These are phyloP conservation scores for Orbilia quercus DNA, from an alignment of 2,329 filamentous ascomycete species.

Conservation along the genomic window DNA sequence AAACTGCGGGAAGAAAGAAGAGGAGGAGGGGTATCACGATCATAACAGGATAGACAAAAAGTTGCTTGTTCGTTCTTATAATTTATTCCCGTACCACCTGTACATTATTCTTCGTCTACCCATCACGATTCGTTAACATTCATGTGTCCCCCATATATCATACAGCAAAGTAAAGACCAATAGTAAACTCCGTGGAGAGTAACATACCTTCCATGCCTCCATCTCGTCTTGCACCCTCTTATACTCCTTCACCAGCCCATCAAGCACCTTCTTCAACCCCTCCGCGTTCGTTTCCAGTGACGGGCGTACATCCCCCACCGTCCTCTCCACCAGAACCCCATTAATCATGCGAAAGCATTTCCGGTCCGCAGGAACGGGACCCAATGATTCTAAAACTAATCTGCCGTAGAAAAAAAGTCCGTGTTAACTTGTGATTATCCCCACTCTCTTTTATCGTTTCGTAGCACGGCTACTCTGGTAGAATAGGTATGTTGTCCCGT, in stretches of 20 bases:
- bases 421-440: too few relatives aligned
- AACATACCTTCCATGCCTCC: constrained; percentile 94
- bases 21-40: constrained; percentile 15
- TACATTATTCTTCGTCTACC: constrained; percentile 87
- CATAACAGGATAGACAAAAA: not conserved
- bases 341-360: constrained; percentile 99
- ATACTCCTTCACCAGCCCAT: constrained; percentile 96
- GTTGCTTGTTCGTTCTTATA: too few relatives aligned
- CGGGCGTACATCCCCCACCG: constrained; percentile 90
- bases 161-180: not conserved
- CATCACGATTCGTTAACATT: constrained; percentile 1
- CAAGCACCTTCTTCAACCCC: constrained; percentile 90
- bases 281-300: constrained; percentile 93
- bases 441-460: not conserved
- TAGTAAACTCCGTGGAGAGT: constrained; percentile 1
- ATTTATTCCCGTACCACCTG: constrained; percentile 81
- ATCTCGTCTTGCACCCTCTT: constrained; percentile 93
- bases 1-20: too few relatives aligned
- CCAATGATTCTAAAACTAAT: constrained; percentile 90
- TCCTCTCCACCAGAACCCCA: constrained; percentile 92
- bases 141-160: not conserved
- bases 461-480: too few relatives aligned
- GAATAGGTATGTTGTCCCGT: not conserved
- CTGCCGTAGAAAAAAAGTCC: constrained; percentile 65
- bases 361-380: constrained; percentile 82